These are phyloP conservation scores for Somion occarium DNA, from an alignment of 1,284 basidiomycete species.

Conservation along the genomic window DNA sequence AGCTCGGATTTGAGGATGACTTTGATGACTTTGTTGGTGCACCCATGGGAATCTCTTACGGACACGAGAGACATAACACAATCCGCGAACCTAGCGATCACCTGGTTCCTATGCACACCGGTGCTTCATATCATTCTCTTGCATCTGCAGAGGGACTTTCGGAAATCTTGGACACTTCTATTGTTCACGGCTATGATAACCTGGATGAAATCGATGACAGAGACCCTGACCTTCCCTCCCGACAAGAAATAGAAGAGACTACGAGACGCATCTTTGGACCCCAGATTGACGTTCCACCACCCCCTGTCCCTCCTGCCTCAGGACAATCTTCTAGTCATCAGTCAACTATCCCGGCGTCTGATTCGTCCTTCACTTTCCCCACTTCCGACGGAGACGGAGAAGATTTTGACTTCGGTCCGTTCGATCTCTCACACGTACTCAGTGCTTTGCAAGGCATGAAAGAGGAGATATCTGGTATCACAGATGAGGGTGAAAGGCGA, in stretches of 20 bases:
- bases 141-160: constrained; percentile 31
- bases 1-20: constrained; percentile 65
- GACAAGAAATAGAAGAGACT: constrained; percentile 47
- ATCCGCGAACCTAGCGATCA: constrained; percentile 1
- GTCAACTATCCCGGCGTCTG: neutral
- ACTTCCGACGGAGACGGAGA: constrained; percentile 13
- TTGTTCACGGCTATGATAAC: constrained; percentile 7
- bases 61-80: constrained; percentile 8
- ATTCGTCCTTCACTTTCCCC: constrained; percentile 1
- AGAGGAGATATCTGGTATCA: constrained; percentile 65
- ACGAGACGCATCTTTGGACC: constrained; percentile 53
- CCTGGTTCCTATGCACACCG: constrained; percentile 28
- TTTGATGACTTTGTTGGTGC: constrained; percentile 65
- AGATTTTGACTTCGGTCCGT: constrained; percentile 30
- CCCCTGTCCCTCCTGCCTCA: neutral
- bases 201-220: constrained; percentile 24
- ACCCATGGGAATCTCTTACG: constrained; percentile 19
- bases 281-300: constrained; percentile 11
- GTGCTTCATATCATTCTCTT: constrained; percentile 42
- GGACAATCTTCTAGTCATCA: neutral
- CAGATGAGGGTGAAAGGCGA: constrained; percentile 56
- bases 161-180: neutral
- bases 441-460: constrained; percentile 64
- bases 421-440: constrained; percentile 64
- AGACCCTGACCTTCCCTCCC: constrained; percentile 41